These are phyloP conservation scores for Tylopilus sp. DNA, from an alignment of 768 basidiomycete species.

Conservation along the genomic window DNA sequence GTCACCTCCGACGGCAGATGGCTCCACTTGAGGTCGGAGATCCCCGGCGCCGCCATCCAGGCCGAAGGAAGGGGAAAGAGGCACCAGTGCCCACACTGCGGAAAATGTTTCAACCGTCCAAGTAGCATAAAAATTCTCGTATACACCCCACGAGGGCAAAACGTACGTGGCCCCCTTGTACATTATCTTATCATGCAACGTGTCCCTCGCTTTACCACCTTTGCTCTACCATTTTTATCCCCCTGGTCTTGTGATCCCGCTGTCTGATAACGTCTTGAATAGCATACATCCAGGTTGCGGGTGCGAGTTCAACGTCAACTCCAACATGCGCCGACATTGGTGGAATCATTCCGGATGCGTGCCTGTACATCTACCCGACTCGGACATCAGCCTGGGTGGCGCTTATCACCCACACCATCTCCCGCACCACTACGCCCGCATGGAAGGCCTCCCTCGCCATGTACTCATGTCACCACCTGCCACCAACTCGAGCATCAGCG, in stretches of 20 bases:
- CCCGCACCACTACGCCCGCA: conserved; percentile 6
- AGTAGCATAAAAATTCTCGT: conserved; percentile 42
- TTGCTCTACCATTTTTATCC: conserved; percentile 6
- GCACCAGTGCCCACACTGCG: conserved; percentile 37
- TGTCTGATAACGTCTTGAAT: conserved; percentile 15
- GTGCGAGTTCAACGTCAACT: conserved; percentile 78
- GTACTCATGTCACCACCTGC: conserved; percentile 30
- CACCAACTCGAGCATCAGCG: conserved; percentile 28
- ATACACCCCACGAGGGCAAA: conserved; percentile 40
- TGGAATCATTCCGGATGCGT: conserved; percentile 52
- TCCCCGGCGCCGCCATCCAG: conserved; percentile 25
- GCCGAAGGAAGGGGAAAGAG: conserved; percentile 34
- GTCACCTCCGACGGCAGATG: conserved; percentile 29
- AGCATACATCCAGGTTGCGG: conserved; percentile 79
- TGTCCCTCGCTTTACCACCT: conserved; percentile 18
- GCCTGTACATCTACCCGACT: conserved; percentile 21
- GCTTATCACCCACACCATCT: conserved; percentile 15
- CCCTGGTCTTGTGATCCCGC: background rate
- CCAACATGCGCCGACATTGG: conserved; percentile 80
- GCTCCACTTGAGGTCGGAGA: conserved; percentile 29
- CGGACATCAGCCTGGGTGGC: conserved; percentile 9
- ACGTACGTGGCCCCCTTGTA: conserved; percentile 25
- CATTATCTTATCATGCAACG: conserved; percentile 19
- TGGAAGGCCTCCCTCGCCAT: conserved; percentile 8
- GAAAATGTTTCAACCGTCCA: conserved; percentile 41